Evolutionary conservation across 2,329 filamentous ascomycete species (phyloP), one percentile per base, ranked within the genome.

Genomic region (Orbilia javanica): DNA sequence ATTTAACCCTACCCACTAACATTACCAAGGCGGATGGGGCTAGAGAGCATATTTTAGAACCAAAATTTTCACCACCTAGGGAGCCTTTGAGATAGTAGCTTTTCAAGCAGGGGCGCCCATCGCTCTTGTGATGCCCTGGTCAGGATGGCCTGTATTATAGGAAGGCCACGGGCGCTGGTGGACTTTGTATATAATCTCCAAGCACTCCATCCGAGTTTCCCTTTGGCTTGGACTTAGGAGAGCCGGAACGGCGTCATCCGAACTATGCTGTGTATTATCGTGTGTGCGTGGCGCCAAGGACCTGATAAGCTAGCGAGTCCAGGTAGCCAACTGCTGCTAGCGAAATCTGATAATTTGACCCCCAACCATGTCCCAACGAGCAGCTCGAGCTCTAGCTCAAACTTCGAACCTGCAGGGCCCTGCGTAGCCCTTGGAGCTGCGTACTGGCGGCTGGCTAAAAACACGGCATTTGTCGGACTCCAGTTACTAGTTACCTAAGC

Each of bases 401-500:
- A n/a, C 62, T n/a, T 65, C 15, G 11, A 36, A 27, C 62, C 27
- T 34, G 60, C 39, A 64, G 60, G 60, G 60, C 8, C 44, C 29
- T 34, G 52, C 29, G 31, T 25, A n/a, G 15, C 34, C 13, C 31
- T 36, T 11, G 55, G 27, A 36, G 34, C 31, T 34, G 11, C 5
- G n/a, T 44, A 10, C 18, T 34, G 31, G 55, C 55, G 55, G 55
- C 11, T 60, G 55, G 55, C 22, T 60, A 60, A 39, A 60, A 39
- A 27, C 52, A 42, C 34, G 31, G 55, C 55, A 57, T 34, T 42
- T 60, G 4, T 42, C 34, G 25, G 55, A 27, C n/a, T n/a, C n/a
- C 31, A 27, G 55, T 18, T 60, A 10, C 34, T 42, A 31, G 46
- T 70, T 70, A 70, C 66, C 52, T 70, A 70, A 70, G 66, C 66